Conservation (phyloP, 345 rosid species). For the Salix dunnii region DNA sequence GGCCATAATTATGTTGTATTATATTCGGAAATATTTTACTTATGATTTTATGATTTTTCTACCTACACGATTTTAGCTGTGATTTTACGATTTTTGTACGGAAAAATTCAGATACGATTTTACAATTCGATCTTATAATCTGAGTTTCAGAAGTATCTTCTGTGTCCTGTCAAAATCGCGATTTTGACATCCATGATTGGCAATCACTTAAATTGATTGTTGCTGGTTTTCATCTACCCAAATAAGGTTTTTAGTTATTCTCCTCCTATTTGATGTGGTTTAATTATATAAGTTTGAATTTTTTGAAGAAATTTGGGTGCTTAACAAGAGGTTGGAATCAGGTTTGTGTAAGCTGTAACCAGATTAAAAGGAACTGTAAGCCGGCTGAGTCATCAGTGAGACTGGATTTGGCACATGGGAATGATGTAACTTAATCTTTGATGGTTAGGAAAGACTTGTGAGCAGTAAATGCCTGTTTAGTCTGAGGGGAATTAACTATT, state of each 20-base stretch:
- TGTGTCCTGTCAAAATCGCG: too few relatives aligned
- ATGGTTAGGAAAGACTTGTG: slow-evolving; percentile 2
- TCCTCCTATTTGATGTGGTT: neutral
- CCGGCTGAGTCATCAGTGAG: slow-evolving; percentile 1
- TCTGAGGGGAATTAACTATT: neutral
- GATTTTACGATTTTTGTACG: too few relatives aligned
- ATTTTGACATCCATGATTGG: too few relatives aligned
- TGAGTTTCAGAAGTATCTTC: too few relatives aligned
- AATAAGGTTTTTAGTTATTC: neutral
- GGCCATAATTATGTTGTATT: too few relatives aligned
- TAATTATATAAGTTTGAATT: neutral
- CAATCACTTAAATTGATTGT: neutral
- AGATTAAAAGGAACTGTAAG: neutral
- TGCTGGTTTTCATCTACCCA: neutral
- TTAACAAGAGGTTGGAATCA: neutral
- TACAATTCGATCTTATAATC: too few relatives aligned
- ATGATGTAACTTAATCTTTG: neutral
- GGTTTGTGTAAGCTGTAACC: neutral
- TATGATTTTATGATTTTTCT: too few relatives aligned
- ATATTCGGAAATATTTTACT: too few relatives aligned
- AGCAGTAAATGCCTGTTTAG: neutral
- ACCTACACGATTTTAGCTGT: too few relatives aligned
- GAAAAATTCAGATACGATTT: too few relatives aligned
- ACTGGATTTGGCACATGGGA: neutral
- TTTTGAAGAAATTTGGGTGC: neutral